Evolutionary conservation across 73 alveolate species (phyloP).

Genomic region (Breviolum minutum): DNA sequence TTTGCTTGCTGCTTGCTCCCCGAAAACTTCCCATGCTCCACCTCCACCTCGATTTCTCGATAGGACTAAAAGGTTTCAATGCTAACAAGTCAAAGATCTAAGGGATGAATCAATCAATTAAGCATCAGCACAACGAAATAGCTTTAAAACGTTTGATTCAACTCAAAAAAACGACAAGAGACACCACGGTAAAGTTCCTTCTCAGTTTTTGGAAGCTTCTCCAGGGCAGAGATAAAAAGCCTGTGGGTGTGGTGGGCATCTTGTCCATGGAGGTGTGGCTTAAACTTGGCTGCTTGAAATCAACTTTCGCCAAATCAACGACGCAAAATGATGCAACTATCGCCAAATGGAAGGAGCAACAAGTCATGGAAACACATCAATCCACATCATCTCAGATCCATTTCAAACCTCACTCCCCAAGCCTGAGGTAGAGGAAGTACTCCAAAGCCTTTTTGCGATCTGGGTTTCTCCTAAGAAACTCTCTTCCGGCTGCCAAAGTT

Average conservation of each 20-base stretch:
- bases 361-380: not conserved
- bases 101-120: too few relatives aligned
- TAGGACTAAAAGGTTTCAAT: too few relatives aligned
- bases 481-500: not conserved
- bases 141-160: too few relatives aligned
- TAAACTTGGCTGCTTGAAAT: too few relatives aligned
- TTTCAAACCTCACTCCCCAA: not conserved
- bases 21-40: too few relatives aligned
- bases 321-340: not conserved
- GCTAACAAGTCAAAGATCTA: too few relatives aligned
- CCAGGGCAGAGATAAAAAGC: constrained; percentile 68
- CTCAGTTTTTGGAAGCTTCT: constrained; percentile 54
- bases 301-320: not conserved
- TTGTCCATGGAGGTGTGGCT: too few relatives aligned
- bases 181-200: constrained; percentile 69
- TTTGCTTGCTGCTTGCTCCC: too few relatives aligned
- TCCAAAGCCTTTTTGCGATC: constrained; percentile 48
- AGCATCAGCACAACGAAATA: too few relatives aligned
- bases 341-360: not conserved
- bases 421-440: constrained; percentile 68
- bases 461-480: constrained; percentile 9
- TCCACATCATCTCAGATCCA: not conserved
- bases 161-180: not conserved
- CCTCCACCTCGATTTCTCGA: too few relatives aligned
- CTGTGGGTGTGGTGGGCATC: not conserved